Evolutionary conservation across 2,329 filamentous ascomycete species (phyloP).

Genomic region (Pestalotiopsis sp.): DNA sequence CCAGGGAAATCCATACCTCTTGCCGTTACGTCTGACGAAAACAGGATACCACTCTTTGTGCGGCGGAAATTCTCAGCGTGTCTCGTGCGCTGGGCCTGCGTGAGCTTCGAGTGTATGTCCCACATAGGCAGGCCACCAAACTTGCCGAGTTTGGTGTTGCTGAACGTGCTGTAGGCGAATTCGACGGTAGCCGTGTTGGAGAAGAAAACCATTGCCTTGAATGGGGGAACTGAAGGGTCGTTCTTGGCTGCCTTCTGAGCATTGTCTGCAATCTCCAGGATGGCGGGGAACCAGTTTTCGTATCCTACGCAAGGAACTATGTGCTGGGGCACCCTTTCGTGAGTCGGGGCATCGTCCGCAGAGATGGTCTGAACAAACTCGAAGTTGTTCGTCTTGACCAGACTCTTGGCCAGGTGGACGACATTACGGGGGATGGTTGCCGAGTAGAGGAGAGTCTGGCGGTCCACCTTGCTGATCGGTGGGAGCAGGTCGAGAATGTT

Average conservation of each 20-base stretch:
- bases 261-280: constrained; percentile 75
- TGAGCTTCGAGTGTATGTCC: constrained; percentile 80
- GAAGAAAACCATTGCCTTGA: constrained; percentile 97
- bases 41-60: constrained; percentile 64
- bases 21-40: constrained; percentile 80
- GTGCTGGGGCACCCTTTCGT: constrained; percentile 81
- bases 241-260: constrained; percentile 50
- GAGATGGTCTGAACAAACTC: constrained; percentile 89
- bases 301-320: constrained; percentile 68
- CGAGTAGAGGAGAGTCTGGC: constrained; percentile 94
- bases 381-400: constrained; percentile 79
- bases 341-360: constrained; percentile 81
- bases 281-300: constrained; percentile 74
- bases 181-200: constrained; percentile 76
- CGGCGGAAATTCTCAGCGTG: constrained; percentile 74
- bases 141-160: constrained; percentile 41
- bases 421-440: constrained; percentile 89
- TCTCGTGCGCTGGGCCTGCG: constrained; percentile 69
- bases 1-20: constrained; percentile 83
- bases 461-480: constrained; percentile 59
- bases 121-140: constrained; percentile 43
- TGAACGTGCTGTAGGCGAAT: constrained; percentile 63
- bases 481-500: constrained; percentile 68
- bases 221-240: constrained; percentile 56
- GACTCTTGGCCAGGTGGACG: constrained; percentile 74